phyloP scores from a whole-genome alignment of 768 basidiomycete genomes.

The Termitomyces sp. region DNA sequence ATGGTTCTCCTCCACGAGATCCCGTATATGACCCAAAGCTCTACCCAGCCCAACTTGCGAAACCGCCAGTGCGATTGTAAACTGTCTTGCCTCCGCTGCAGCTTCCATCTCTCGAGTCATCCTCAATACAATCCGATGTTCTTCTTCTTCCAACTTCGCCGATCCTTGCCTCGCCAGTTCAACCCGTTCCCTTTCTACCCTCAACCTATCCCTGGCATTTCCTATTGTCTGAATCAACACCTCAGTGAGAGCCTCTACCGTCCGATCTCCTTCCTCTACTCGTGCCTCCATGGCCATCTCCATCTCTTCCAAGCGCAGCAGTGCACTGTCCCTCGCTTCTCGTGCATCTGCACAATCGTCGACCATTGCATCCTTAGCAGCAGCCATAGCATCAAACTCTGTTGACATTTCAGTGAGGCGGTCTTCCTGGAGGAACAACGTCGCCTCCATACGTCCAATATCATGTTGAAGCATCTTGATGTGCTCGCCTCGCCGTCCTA shows the following conservation, averaged over 20 bases:
- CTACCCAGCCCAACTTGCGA: conserved; percentile 14
- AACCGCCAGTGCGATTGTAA: conserved; percentile 22
- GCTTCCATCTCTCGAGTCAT: conserved; percentile 5
- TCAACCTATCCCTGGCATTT: conserved; percentile 23
- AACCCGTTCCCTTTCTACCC: conserved; percentile 6
- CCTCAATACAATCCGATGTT: conserved; percentile 5
- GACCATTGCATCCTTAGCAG: conserved; percentile 77
- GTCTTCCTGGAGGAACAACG: conserved; percentile 72
- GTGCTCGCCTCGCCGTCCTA: conserved; percentile 66
- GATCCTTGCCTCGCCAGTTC: conserved; percentile 8
- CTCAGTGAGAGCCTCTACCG: conserved; percentile 34
- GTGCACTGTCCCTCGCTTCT: conserved; percentile 65
- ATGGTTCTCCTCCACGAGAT: conserved; percentile 4
- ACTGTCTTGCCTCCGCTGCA: conserved; percentile 15
- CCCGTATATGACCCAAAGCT: conserved; percentile 3
- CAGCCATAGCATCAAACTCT: conserved; percentile 62
- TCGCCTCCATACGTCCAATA: conserved; percentile 71
- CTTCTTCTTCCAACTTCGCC: conserved; percentile 4
- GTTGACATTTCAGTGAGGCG: conserved; percentile 63
- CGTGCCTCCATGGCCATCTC: conserved; percentile 53
- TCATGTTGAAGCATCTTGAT: conserved; percentile 80
- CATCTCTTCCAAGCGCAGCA: conserved; percentile 50
- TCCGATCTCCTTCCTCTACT: conserved; percentile 27
- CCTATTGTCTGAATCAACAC: conserved; percentile 34
- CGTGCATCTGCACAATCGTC: conserved; percentile 81